These are phyloP conservation scores for Arabidopsis lyrata DNA, from an alignment of 441 rosid genomes.

Conservation along the genomic window DNA sequence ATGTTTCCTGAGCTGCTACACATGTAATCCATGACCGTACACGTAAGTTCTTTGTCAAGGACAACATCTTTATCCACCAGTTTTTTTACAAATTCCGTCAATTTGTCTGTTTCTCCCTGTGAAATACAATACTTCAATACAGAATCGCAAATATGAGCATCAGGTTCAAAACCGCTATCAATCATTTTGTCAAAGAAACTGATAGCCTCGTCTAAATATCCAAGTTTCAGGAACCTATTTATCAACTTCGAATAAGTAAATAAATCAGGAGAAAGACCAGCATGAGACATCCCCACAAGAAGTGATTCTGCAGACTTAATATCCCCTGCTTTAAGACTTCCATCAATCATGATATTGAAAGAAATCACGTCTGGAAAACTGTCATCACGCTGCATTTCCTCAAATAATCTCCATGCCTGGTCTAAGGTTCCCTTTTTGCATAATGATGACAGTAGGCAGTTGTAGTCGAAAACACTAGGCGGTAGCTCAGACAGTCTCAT, in stretches of 20 bases:
- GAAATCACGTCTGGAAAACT: constrained; percentile 52
- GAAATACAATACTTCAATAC: constrained; percentile 59
- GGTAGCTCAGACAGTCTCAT: constrained; percentile 50
- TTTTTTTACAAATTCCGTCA: constrained; percentile 52
- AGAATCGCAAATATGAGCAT: constrained; percentile 57
- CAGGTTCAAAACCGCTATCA: constrained; percentile 61
- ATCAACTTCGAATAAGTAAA: constrained; percentile 60
- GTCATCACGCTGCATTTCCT: constrained; percentile 52
- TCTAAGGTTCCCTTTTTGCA: constrained; percentile 70
- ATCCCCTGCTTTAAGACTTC: constrained; percentile 63
- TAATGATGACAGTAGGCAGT: constrained; percentile 58
- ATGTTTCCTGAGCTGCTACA: constrained; percentile 51
- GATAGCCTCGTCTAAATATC: constrained; percentile 62
- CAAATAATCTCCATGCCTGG: constrained; percentile 69
- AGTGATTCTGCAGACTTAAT: constrained; percentile 56
- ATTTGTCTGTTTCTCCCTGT: constrained; percentile 55
- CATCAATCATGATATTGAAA: constrained; percentile 69
- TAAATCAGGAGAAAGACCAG: constrained; percentile 63
- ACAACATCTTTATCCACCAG: constrained; percentile 61
- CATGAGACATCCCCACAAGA: constrained; percentile 56
- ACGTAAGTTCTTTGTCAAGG: constrained; percentile 55
- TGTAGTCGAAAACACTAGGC: constrained; percentile 59
- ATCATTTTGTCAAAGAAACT: constrained; percentile 60
- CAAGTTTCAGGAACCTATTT: constrained; percentile 65
- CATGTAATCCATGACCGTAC: constrained; percentile 63